Percentiles rank a stretch among this genome's conserved stretches.
Evolutionary conservation across 306 rosid species (phyloP).

Genomic region (Astragalus membranaceus): DNA sequence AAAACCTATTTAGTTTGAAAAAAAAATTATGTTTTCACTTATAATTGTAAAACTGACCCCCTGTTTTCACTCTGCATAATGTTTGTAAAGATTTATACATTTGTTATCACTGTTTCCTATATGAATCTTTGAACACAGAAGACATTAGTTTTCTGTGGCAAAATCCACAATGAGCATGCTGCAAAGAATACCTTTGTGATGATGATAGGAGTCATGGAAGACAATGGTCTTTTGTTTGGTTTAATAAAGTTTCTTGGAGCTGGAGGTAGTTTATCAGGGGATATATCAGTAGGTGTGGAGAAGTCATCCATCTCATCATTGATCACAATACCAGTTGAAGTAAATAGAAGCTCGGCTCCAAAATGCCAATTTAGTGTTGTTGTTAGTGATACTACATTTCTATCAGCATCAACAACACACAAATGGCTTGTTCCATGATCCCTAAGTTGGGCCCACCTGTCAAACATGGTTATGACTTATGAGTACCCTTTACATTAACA

Average conservation of each 20-base stretch:
- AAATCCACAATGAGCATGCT: too few relatives aligned
- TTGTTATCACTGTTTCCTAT: too few relatives aligned
- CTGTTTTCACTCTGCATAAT: too few relatives aligned
- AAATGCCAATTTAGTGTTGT: constrained; percentile 53
- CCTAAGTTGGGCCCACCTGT: constrained; percentile 93
- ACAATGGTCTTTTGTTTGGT: constrained; percentile 79
- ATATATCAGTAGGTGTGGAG: constrained; percentile 55
- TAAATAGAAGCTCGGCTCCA: constrained; percentile 70
- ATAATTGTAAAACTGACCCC: too few relatives aligned
- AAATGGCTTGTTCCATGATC: constrained; percentile 95
- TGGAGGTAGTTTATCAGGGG: constrained; percentile 68
- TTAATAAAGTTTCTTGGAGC: constrained; percentile 75
- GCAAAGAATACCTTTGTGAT: constrained; percentile 60
- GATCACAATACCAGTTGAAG: constrained; percentile 80
- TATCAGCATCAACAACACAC: constrained; percentile 77
- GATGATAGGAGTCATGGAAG: constrained; percentile 86
- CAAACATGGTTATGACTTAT: constrained; percentile 5
- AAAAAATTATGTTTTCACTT: too few relatives aligned
- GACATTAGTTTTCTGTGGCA: too few relatives aligned
- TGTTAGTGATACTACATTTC: constrained; percentile 88
- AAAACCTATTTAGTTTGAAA: neutral
- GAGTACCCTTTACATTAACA: neutral
- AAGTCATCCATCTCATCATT: constrained; percentile 90
- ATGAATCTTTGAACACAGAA: too few relatives aligned
- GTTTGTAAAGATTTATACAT: too few relatives aligned